These are phyloP conservation scores for Cryptococcus floricola DNA, from an alignment of 1,284 basidiomycete species.

Conservation along the genomic window DNA sequence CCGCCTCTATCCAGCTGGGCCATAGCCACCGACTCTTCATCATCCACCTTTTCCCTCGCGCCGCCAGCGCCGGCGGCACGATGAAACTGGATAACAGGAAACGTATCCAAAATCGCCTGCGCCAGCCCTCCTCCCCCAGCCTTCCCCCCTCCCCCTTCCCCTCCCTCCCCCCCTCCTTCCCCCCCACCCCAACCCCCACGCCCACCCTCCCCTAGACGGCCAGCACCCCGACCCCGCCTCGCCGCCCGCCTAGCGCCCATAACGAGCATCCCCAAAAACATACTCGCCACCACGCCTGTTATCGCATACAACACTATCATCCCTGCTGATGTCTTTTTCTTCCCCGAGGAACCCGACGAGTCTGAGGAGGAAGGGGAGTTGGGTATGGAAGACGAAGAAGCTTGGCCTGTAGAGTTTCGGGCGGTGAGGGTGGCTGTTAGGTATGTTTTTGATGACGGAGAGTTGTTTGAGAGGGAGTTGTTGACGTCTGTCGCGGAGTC, in stretches of 20 bases:
- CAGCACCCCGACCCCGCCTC: too few relatives aligned
- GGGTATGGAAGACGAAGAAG: slow-evolving; percentile 22
- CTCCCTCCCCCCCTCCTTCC: slow-evolving; percentile 57
- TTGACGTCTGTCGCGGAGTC: slow-evolving; percentile 51
- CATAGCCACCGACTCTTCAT: neutral
- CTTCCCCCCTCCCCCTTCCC: slow-evolving; percentile 59
- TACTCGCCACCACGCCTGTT: slow-evolving; percentile 73
- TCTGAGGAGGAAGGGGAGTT: slow-evolving; percentile 10
- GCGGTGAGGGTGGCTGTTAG: slow-evolving; percentile 66
- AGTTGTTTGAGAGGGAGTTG: slow-evolving; percentile 50
- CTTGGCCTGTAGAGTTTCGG: slow-evolving; percentile 58
- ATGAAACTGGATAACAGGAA: slow-evolving; percentile 84
- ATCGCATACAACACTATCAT: slow-evolving; percentile 80
- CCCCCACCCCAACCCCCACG: slow-evolving; percentile 51
- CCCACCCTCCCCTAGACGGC: slow-evolving; percentile 60
- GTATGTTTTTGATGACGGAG: slow-evolving; percentile 54
- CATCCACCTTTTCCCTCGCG: neutral
- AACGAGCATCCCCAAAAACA: slow-evolving; percentile 75
- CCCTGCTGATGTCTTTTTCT: slow-evolving; percentile 27
- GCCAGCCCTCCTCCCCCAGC: slow-evolving; percentile 67
- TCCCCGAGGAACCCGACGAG: slow-evolving; percentile 4
- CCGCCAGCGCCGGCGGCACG: neutral
- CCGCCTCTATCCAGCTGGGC: neutral
- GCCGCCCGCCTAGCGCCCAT: slow-evolving; percentile 77
- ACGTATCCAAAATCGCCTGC: slow-evolving; percentile 86